Percentiles rank a stretch among this genome's conserved stretches.
Evolutionary conservation across 176 grass and related monocot species (phyloP).

Genomic region (Musa itinerans): DNA sequence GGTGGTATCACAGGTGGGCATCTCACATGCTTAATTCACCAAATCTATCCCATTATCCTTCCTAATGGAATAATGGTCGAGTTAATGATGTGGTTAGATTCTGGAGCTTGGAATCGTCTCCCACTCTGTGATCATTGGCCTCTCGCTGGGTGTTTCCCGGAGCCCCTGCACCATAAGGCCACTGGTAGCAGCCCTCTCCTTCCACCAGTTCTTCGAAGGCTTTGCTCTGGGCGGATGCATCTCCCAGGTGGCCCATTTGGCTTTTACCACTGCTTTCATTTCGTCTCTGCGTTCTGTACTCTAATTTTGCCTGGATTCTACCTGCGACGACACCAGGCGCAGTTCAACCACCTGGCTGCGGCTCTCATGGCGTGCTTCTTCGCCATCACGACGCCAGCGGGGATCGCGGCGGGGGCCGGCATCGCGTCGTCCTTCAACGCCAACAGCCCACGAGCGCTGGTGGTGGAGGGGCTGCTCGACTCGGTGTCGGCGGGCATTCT

Average conservation of each 20-base stretch:
- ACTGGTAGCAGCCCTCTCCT: slow-evolving; percentile 8
- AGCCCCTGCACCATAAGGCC: slow-evolving; percentile 20
- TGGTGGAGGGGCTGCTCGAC: slow-evolving; percentile 20
- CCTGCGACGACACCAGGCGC: not conserved
- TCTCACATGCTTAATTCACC: too few species aligned
- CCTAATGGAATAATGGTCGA: too few species aligned
- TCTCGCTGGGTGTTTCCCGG: slow-evolving; percentile 1
- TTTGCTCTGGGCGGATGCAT: slow-evolving; percentile 17
- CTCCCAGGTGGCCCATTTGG: not conserved
- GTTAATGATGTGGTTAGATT: not conserved
- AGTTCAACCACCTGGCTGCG: not conserved
- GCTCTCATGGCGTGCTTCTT: slow-evolving; percentile 6
- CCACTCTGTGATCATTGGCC: slow-evolving; percentile 12
- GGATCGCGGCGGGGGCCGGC: not conserved
- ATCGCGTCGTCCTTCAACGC: slow-evolving; percentile 8
- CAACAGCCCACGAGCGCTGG: slow-evolving; percentile 11
- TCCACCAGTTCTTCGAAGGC: slow-evolving; percentile 19
- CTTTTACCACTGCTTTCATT: not conserved
- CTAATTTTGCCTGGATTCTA: not conserved
- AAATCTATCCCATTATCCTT: too few species aligned
- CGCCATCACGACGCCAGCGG: slow-evolving; percentile 5
- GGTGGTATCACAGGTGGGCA: slow-evolving; percentile 6
- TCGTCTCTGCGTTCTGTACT: too few species aligned
- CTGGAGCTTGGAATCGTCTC: slow-evolving; percentile 18
- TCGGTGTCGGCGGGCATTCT: slow-evolving; percentile 16